Evolutionary conservation across 164 flowering plant species (phyloP), one percentile per base, ranked within the genome.

Genomic region (Malania oleifera): DNA sequence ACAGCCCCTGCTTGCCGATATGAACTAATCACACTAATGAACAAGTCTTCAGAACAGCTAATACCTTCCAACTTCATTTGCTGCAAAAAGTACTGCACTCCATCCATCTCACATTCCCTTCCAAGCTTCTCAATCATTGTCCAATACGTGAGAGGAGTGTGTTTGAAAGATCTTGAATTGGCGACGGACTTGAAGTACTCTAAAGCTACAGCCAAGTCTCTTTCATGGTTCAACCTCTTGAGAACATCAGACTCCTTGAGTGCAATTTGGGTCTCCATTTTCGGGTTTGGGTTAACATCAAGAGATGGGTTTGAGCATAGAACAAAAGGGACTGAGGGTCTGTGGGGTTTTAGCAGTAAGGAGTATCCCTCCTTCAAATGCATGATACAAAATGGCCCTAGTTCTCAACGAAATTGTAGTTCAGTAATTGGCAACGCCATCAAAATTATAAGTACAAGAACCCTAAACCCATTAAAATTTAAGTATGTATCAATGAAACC

Each of bases 31-130:
- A 88, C 84, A 38, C 61, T 61, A 6, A 82, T 46, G 44, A 88
- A 85, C 51, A 84, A 25, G 22, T 83, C 86, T 56, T 85, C 95
- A 5, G 79, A 73, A 60, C 85, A 85, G 35, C 54, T 38, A 15
- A 86, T 35, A 0, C 90, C 89, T 19, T 88, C 91, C 25, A 85
- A 60, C 49, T 82, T 91, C 95, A 91, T 91, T 59, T 85, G 91
- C 37, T 86, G 91, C 43, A 91, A 57, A 29, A 91, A 77, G 60
- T 91, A 91, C 43, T 79, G 90, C 53, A 88, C 73, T 3, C 69
- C 77, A 67, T 88, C 91, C 54, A 81, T 65, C 41, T 80, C 80
- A 18, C 70, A 48, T 5, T 65, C 66, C 2, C 46, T n/a, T 9
- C 84, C 88, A 39, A 88, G 91, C 63, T 75, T 86, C 57, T 80